phyloP scores from a whole-genome alignment of 2,329 filamentous ascomycete species.

The Dendryphion nanum region DNA sequence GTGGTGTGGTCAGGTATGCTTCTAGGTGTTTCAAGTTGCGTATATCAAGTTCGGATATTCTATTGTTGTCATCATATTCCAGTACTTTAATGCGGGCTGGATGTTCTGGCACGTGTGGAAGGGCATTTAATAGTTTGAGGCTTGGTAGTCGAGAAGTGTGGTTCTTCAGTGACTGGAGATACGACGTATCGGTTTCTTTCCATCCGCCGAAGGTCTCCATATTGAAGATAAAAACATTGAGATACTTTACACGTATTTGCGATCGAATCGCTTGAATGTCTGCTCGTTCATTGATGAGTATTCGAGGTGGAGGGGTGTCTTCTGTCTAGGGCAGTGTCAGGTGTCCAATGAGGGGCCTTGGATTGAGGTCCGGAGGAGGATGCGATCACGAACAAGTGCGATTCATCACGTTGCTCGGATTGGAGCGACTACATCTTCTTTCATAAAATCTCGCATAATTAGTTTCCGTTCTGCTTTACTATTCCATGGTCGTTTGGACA shows the following conservation, averaged over 20 bases:
- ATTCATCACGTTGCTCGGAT: no score
- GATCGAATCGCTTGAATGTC: neutral
- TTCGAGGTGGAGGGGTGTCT: neutral
- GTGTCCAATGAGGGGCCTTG: neutral
- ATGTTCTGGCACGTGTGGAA: conserved; percentile 1
- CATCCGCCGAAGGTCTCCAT: conserved; percentile 3
- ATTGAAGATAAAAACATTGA: no score
- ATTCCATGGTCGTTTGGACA: no score
- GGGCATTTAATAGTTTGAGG: conserved; percentile 3
- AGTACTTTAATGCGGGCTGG: conserved; percentile 4
- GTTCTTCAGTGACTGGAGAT: conserved; percentile 3
- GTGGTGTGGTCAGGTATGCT: neutral
- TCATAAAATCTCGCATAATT: no score
- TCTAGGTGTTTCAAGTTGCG: neutral
- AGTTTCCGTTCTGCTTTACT: no score
- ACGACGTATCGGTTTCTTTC: conserved; percentile 4
- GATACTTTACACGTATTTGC: no score
- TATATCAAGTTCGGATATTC: neutral
- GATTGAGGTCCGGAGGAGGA: neutral
- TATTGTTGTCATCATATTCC: neutral
- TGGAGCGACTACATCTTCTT: no score
- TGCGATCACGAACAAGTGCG: no score
- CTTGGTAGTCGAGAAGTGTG: conserved; percentile 3
- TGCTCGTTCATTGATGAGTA: neutral
- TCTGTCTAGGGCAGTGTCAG: neutral